Percentiles rank a stretch among this genome's conserved stretches.
phyloP scores from a whole-genome alignment of 2,329 filamentous ascomycete species.

The Paracoccidioides brasiliensis region DNA sequence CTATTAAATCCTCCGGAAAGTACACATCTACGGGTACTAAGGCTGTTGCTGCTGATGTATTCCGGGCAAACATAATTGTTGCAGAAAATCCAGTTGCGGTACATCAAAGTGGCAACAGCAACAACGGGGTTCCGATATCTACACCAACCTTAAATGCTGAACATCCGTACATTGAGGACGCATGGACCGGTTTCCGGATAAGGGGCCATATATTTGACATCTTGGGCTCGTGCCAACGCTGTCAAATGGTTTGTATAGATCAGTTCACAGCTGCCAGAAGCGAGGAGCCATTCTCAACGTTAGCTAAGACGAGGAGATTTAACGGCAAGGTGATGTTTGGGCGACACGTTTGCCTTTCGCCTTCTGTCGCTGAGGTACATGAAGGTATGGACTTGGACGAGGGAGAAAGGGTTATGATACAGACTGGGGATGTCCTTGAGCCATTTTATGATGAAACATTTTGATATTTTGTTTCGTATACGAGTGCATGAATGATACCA shows the following conservation, averaged over 20 bases:
- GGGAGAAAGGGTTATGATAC: conserved; percentile 16
- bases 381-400: neutral
- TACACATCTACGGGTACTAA: conserved; percentile 37
- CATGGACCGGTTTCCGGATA: conserved; percentile 57
- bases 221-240: conserved; percentile 72
- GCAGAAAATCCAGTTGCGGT: conserved; percentile 36
- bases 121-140: neutral
- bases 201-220: conserved; percentile 43
- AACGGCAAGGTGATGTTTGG: conserved; percentile 84
- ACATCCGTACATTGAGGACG: conserved; percentile 64
- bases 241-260: conserved; percentile 93
- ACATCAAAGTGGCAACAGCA: neutral
- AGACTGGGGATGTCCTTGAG: conserved; percentile 29
- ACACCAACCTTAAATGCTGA: conserved; percentile 29
- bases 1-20: conserved; percentile 47
- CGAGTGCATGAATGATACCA: neutral
- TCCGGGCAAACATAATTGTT: conserved; percentile 79
- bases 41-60: conserved; percentile 57
- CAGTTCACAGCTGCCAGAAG: conserved; percentile 65
- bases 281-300: conserved; percentile 75
- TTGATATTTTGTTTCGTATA: neutral
- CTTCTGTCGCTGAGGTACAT: conserved; percentile 10
- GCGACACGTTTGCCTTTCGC: conserved; percentile 48
- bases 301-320: conserved; percentile 74
- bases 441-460: conserved; percentile 15